Conservation (phyloP, 2,329 filamentous ascomycete species). For the Calonectria hongkongensis region DNA sequence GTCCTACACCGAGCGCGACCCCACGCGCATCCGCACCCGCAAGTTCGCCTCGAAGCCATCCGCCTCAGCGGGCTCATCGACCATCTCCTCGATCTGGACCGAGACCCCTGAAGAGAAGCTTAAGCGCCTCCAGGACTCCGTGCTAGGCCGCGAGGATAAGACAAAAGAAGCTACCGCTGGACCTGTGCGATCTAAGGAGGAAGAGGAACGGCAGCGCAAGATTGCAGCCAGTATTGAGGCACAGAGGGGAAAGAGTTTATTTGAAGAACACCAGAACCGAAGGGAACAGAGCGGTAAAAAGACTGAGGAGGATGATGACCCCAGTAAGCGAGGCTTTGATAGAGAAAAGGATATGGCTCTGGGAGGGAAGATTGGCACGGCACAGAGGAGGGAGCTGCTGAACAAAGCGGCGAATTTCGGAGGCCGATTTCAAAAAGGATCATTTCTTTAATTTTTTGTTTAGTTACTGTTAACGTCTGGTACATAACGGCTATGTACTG, state of each 20-base stretch:
- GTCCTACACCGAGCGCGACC: constrained; percentile 80
- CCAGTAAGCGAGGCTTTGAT: constrained; percentile 91
- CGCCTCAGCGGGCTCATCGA: constrained; percentile 54
- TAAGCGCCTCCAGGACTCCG: constrained; percentile 85
- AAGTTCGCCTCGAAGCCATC: constrained; percentile 84
- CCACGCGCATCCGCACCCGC: constrained; percentile 86
- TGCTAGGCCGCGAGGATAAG: constrained; percentile 80
- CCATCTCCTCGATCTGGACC: constrained; percentile 86
- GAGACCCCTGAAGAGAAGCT: constrained; percentile 94
- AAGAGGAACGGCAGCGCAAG: constrained; percentile 71
- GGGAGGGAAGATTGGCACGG: constrained; percentile 81
- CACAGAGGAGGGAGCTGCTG: constrained; percentile 86
- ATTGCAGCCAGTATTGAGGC: constrained; percentile 72
- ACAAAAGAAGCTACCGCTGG: constrained; percentile 63
- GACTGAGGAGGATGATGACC: constrained; percentile 85
- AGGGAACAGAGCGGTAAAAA: constrained; percentile 59
- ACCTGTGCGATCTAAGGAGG: constrained; percentile 67
- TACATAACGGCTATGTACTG: constrained; percentile 29
- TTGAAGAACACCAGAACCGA: constrained; percentile 71
- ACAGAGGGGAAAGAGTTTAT: constrained; percentile 74
- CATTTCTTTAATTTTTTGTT: constrained; percentile 66
- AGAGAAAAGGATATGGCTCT: constrained; percentile 94
- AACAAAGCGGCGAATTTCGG: constrained; percentile 88
- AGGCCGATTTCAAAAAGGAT: constrained; percentile 87
- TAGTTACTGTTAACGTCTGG: not conserved